A percentile compares a stretch with the other conserved stretches of the same genome.
These are phyloP conservation scores for Sporobolomyces roseus DNA, from an alignment of 768 basidiomycete genomes.

Conservation along the genomic window DNA sequence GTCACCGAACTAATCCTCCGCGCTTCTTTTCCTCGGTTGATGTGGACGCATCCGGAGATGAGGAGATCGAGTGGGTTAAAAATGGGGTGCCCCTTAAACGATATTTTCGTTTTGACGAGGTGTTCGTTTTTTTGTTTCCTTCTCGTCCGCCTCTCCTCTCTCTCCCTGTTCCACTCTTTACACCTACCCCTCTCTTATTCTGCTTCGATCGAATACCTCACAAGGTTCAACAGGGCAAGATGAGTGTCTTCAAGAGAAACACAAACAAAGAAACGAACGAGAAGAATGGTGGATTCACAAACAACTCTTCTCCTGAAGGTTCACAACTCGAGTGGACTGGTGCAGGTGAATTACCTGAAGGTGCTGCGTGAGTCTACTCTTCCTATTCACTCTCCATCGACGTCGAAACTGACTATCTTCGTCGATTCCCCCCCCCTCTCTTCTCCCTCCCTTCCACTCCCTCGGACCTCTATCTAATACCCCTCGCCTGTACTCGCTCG, in stretches of 20 bases:
- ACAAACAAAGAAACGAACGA: neutral
- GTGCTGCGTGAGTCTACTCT: slow-evolving; percentile 8
- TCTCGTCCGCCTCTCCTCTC: neutral
- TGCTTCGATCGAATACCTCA: neutral
- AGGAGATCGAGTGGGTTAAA: neutral
- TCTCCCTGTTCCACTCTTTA: too few species aligned
- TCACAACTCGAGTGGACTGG: slow-evolving; percentile 3
- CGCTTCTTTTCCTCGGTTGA: neutral
- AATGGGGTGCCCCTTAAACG: too few species aligned
- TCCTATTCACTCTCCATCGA: neutral
- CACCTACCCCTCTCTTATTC: too few species aligned
- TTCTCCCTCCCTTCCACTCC: too few species aligned
- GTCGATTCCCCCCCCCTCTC: neutral
- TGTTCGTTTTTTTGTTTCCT: neutral
- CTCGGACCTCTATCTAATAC: too few species aligned
- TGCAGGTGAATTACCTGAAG: slow-evolving; percentile 3
- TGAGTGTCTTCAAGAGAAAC: slow-evolving; percentile 30
- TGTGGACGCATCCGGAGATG: too few species aligned
- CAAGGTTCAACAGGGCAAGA: neutral
- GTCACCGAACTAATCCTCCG: neutral
- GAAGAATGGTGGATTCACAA: slow-evolving; percentile 20
- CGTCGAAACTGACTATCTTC: too few species aligned
- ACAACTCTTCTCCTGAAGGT: neutral
- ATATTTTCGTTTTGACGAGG: neutral
- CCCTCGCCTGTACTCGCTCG: neutral